Evolutionary conservation across 208 protist genomes (phyloP).

Genomic region (Crithidia brevicula): DNA sequence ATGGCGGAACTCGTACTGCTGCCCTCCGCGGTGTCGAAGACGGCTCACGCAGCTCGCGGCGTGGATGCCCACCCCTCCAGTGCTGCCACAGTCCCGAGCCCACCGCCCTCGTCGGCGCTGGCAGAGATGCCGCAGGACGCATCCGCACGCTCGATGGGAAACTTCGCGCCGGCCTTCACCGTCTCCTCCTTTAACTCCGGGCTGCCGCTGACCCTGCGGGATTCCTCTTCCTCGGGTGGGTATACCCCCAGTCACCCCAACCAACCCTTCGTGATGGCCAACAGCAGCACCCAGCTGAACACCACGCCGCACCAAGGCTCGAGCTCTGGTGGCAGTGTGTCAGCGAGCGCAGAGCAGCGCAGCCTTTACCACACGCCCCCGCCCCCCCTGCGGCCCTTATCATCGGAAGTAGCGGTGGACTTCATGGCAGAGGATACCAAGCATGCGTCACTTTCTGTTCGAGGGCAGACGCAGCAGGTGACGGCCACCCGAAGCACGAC

Average conservation of each 20-base stretch:
- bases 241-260: neutral
- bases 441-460: too few species aligned
- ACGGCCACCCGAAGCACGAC: too few species aligned
- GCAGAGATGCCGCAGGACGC: neutral
- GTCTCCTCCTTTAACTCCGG: slow-evolving; percentile 8
- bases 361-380: neutral
- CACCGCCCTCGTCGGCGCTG: neutral
- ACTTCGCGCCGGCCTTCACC: neutral
- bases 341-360: slow-evolving; percentile 8
- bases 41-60: neutral
- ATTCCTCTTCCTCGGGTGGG: neutral
- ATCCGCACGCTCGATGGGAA: neutral
- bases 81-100: neutral
- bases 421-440: neutral
- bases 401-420: neutral
- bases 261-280: neutral
- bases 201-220: slow-evolving; percentile 8
- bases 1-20: slow-evolving; percentile 6
- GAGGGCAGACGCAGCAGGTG: too few species aligned
- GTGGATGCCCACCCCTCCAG: neutral
- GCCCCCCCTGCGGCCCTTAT: neutral
- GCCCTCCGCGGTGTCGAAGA: slow-evolving; percentile 4
- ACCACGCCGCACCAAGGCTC: neutral
- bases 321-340: neutral
- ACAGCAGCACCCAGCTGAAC: neutral